phyloP scores from a whole-genome alignment of 1,139 yeast genomes.

The Candida sp. region DNA sequence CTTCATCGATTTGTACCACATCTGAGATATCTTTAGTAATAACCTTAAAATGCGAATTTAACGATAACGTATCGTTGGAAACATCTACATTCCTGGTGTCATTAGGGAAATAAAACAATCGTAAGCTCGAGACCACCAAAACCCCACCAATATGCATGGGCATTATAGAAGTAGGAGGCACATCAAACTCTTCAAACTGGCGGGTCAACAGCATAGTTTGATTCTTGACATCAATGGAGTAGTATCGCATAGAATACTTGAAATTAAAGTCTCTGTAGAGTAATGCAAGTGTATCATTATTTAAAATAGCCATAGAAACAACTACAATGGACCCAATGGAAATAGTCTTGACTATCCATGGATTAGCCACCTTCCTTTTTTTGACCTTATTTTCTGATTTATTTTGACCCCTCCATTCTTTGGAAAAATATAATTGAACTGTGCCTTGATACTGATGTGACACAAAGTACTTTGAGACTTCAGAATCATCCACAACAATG shows the following conservation, averaged over 20 bases:
- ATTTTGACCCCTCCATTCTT: conserved; percentile 9
- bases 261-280: conserved; percentile 35
- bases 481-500: conserved; percentile 14
- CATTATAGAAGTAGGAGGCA: conserved; percentile 27
- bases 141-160: conserved; percentile 26
- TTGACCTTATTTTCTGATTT: conserved; percentile 6
- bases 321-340: conserved; percentile 29
- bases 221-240: conserved; percentile 12
- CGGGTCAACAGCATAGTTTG: conserved; percentile 11
- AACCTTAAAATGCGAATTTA: conserved; percentile 9
- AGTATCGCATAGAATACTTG: conserved; percentile 29
- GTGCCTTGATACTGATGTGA: conserved; percentile 29
- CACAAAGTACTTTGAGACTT: conserved; percentile 14
- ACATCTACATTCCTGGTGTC: conserved; percentile 7
- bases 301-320: conserved; percentile 17
- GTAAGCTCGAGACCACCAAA: conserved; percentile 25
- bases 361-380: conserved; percentile 1
- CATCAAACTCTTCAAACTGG: conserved; percentile 34
- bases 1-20: neutral
- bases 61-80: conserved; percentile 10
- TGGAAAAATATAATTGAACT: conserved; percentile 19
- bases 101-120: conserved; percentile 30
- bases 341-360: conserved; percentile 12
- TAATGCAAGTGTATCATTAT: conserved; percentile 18
- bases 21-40: conserved; percentile 11